Evolutionary conservation across 1,284 basidiomycete species (phyloP), one percentile per base, ranked within the genome.

Genomic region (Melampsora larici-populina): DNA sequence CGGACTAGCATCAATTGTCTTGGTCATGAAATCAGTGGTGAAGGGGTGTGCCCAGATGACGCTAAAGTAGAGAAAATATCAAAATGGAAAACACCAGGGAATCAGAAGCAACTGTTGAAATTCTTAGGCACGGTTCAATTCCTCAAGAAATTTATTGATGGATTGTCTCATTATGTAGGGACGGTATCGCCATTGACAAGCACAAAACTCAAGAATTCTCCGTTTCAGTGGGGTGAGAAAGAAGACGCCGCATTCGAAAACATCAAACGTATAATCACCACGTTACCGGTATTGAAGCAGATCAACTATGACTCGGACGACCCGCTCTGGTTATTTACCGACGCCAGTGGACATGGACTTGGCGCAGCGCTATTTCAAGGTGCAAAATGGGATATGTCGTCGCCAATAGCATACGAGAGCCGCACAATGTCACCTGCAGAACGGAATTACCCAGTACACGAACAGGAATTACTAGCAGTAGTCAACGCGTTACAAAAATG

Each of bases 51-150:
- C 26, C 81, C 84, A 0, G 85, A 86, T 64, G 67, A 80, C 0
- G 7, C n/a, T 8, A 86, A 86, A 78, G 78, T 83, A 1, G 81
- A 84, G 1, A 65, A 79, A 1, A 82, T 87, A 4, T 40, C 82
- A 0, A 64, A 84, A 8, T 88, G 85, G 86, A 84, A 83, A 0
- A 33, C 15, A 0, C 85, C 85, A 0, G 71, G 58, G 0, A 81
- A 79, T 0, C 79, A 84, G 83, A 0, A 87, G 85, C 69, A 77
- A 87, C 4, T n/a, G n/a, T n/a, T n/a, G n/a, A n/a, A n/a, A n/a
- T n/a, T n/a, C n/a, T n/a, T n/a, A n/a, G n/a, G n/a, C 79, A n/a
- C n/a, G n/a, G n/a, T n/a, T n/a, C n/a, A n/a, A n/a, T n/a, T n/a
- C n/a, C n/a, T n/a, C n/a, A n/a, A 81, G 0, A 65, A 80, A 1